phyloP scores from a whole-genome alignment of 129 eudicot species.

The Arctium minus region DNA sequence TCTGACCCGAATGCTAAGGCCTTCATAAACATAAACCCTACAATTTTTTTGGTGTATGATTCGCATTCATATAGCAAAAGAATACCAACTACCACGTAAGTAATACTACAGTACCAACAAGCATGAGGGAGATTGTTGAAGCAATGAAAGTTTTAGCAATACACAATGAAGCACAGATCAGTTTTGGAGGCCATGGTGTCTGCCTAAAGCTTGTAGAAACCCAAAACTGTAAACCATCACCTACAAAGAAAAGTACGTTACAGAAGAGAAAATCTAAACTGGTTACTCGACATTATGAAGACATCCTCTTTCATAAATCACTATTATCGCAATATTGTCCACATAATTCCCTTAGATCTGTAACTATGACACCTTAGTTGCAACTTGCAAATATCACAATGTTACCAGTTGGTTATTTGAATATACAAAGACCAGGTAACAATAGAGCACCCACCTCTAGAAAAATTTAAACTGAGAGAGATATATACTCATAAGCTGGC shows the following conservation, averaged over 20 bases:
- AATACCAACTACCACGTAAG: neutral
- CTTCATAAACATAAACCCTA: neutral
- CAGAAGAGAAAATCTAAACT: neutral
- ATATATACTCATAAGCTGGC: neutral
- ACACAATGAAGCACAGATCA: neutral
- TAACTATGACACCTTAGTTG: neutral
- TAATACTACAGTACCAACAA: neutral
- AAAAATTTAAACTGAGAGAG: neutral
- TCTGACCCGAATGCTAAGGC: neutral
- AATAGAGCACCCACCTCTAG: neutral
- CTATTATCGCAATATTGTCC: neutral
- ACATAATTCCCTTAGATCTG: neutral
- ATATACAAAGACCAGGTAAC: neutral
- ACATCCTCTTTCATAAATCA: neutral
- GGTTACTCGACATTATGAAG: neutral
- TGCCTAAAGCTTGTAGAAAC: neutral
- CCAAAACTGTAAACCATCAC: neutral
- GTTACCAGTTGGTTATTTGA: neutral
- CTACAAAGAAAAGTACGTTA: neutral
- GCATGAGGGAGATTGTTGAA: neutral
- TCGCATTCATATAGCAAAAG: neutral
- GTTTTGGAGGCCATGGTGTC: neutral
- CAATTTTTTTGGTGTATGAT: neutral
- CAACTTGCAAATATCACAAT: neutral
- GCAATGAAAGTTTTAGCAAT: neutral